Evolutionary conservation across 148 eudicot species (phyloP).

Genomic region (Dysphania ambrosioides): DNA sequence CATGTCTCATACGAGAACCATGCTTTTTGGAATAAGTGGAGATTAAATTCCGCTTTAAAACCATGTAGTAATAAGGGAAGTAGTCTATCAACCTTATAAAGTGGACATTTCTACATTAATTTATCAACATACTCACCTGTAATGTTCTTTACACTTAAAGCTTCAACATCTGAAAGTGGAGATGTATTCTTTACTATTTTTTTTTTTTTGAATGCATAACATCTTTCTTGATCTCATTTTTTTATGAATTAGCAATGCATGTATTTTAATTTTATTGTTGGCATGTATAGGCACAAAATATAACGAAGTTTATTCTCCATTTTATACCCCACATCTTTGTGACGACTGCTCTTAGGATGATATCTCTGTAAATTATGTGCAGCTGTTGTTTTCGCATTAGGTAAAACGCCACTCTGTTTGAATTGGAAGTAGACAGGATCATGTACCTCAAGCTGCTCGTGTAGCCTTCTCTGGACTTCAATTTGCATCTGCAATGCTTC

Average conservation of each 20-base stretch:
- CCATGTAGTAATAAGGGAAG: too few relatives aligned
- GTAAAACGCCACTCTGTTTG: constrained; percentile 39
- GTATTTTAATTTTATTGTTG: constrained; percentile 10
- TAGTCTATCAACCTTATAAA: too few relatives aligned
- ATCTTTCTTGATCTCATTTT: background rate
- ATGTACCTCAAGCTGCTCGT: constrained; percentile 93
- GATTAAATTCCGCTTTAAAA: too few relatives aligned
- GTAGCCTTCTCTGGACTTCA: constrained; percentile 87
- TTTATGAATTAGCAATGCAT: constrained; percentile 3
- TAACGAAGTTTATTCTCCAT: constrained; percentile 31
- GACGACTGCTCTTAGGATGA: constrained; percentile 38
- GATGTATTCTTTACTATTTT: background rate
- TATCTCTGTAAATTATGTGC: constrained; percentile 39
- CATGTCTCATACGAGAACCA: constrained; percentile 13
- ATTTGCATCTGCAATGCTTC: constrained; percentile 94
- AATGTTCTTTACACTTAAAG: too few relatives aligned
- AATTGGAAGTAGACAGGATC: constrained; percentile 37
- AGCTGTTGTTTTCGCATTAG: constrained; percentile 38
- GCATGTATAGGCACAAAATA: constrained; percentile 31
- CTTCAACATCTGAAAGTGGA: background rate
- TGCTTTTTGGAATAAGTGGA: background rate
- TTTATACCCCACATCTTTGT: constrained; percentile 41
- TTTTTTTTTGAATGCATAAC: background rate
- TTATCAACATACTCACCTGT: too few relatives aligned
- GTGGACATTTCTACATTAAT: too few relatives aligned